phyloP scores from a whole-genome alignment of 441 rosid species.

The Pelargonium citronellum region DNA sequence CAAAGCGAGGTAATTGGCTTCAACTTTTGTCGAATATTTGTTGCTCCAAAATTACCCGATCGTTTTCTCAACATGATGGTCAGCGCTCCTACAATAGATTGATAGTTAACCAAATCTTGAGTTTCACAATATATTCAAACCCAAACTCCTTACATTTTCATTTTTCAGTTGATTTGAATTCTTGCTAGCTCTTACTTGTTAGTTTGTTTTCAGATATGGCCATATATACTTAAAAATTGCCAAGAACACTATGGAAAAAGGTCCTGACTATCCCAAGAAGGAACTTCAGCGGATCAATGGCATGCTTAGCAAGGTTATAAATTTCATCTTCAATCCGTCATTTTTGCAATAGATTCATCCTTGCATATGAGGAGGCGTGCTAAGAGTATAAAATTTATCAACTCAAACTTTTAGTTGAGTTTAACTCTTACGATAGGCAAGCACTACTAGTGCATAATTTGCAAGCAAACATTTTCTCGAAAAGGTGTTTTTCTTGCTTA shows the following conservation, averaged over 20 bases:
- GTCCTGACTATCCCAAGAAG: slow-evolving; percentile 62
- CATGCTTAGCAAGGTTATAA: slow-evolving; percentile 61
- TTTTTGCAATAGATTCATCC: not conserved
- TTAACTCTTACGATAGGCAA: no score
- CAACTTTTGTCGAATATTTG: not conserved
- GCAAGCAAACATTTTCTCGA: no score
- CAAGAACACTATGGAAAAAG: slow-evolving; percentile 63
- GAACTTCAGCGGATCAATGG: slow-evolving; percentile 76
- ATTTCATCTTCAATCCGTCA: not conserved
- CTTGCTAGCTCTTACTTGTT: not conserved
- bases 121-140: no score
- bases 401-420: no score
- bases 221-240: slow-evolving; percentile 68
- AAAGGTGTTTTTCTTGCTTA: no score
- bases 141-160: not conserved
- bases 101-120: no score
- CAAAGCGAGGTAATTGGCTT: slow-evolving; percentile 37
- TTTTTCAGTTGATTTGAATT: not conserved
- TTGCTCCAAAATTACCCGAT: not conserved
- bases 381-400: no score
- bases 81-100: no score
- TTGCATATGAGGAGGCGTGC: no score
- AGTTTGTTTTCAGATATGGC: slow-evolving; percentile 45
- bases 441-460: no score
- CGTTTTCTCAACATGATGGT: not conserved